Percentiles rank a stretch among this genome's conserved stretches.
Conservation (phyloP, 306 rosid genomes). For the Vicia faba region DNA sequence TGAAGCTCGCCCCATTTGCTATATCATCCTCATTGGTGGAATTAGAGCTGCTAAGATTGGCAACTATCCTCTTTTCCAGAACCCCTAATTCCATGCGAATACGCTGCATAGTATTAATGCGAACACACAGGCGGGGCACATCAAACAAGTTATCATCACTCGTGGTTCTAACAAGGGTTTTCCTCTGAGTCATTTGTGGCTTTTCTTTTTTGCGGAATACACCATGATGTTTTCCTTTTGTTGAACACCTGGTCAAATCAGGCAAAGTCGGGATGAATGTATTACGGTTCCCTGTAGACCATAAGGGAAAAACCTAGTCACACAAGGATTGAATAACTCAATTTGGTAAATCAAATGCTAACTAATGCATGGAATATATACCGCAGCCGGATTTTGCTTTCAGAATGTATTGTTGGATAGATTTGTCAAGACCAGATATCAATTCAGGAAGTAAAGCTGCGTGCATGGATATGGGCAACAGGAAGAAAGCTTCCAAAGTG, state of each 20-base stretch:
- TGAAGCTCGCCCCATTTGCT: conserved; percentile 52
- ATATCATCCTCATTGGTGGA: conserved; percentile 40
- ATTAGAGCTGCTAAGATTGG: conserved; percentile 61
- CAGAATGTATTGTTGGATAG: conserved; percentile 73
- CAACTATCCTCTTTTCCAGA: conserved; percentile 65
- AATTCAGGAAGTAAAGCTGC: conserved; percentile 68
- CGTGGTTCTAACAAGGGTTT: conserved; percentile 59
- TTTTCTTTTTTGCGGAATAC: conserved; percentile 77
- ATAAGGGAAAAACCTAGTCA: conserved; percentile 38
- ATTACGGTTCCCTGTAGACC: conserved; percentile 62
- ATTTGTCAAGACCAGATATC: conserved; percentile 78
- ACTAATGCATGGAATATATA: conserved; percentile 40
- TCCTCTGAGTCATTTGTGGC: conserved; percentile 56
- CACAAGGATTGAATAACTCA: conserved; percentile 3
- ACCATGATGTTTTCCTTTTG: conserved; percentile 64
- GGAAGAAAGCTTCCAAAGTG: conserved; percentile 86
- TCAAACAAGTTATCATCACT: conserved; percentile 55
- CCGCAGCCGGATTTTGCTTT: conserved; percentile 88
- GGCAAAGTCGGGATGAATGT: conserved; percentile 77
- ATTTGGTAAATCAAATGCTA: conserved; percentile 30
- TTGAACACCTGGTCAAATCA: conserved; percentile 86
- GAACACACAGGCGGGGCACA: conserved; percentile 75
- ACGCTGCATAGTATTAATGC: conserved; percentile 81
- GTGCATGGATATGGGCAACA: conserved; percentile 76
- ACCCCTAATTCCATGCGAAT: conserved; percentile 73